Percentiles rank a stretch among this genome's conserved stretches.
Conservation (phyloP, 2,329 filamentous ascomycete species). For the Penicillium sp. region DNA sequence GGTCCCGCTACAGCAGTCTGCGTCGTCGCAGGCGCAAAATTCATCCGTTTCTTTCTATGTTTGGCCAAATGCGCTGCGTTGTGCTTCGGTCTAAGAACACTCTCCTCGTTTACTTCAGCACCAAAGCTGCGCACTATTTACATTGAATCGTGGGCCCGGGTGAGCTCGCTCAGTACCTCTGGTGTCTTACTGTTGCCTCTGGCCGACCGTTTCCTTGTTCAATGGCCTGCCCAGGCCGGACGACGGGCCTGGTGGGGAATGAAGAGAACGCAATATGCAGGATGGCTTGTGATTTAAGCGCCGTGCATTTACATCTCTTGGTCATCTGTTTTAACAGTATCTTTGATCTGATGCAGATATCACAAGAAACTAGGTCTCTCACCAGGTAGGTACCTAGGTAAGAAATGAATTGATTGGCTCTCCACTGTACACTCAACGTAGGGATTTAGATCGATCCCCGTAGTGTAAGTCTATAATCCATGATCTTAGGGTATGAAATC, state of each 20-base stretch:
- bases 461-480: background rate
- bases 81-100: constrained; percentile 11
- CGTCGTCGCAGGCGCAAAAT: constrained; percentile 57
- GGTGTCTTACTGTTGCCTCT: constrained; percentile 71
- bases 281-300: constrained; percentile 36
- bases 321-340: background rate
- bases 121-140: constrained; percentile 68
- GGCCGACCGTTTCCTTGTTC: constrained; percentile 77
- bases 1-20: constrained; percentile 86
- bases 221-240: constrained; percentile 66
- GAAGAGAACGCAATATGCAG: constrained; percentile 40
- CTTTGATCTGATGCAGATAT: background rate
- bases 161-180: constrained; percentile 77
- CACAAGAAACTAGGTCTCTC: background rate
- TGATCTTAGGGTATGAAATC: background rate
- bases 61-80: constrained; percentile 7
- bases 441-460: background rate
- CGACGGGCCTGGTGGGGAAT: constrained; percentile 40
- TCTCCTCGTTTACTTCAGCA: background rate
- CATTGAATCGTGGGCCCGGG: constrained; percentile 88
- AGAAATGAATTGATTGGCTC: background rate
- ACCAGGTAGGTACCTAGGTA: background rate
- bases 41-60: constrained; percentile 54
- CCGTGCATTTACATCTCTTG: background rate
- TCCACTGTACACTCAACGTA: background rate